Conservation (phyloP, 1,284 basidiomycete species). For the Apiotrichum siamense region DNA sequence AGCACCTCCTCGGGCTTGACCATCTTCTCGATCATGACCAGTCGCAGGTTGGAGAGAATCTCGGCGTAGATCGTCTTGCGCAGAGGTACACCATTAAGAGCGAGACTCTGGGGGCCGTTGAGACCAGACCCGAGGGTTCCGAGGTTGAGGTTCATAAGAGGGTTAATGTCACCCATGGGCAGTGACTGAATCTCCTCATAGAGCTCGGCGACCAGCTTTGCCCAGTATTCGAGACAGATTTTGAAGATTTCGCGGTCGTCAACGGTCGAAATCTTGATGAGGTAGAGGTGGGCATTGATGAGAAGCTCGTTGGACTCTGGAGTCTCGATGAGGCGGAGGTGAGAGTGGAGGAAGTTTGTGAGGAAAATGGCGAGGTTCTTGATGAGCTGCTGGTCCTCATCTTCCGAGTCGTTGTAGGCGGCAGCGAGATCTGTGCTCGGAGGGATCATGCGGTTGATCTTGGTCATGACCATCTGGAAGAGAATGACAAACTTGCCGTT, state of each 20-base stretch:
- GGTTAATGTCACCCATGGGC: constrained; percentile 79
- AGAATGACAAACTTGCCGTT: constrained; percentile 96
- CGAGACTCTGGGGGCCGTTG: constrained; percentile 54
- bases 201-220: constrained; percentile 95
- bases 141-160: constrained; percentile 87
- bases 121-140: constrained; percentile 51
- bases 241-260: constrained; percentile 99
- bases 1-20: constrained; percentile 99
- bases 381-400: constrained; percentile 93
- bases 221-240: constrained; percentile 98
- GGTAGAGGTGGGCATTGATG: constrained; percentile 93
- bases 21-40: constrained; percentile 99
- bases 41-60: constrained; percentile 85
- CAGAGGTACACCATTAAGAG: constrained; percentile 67
- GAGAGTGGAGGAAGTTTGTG: constrained; percentile 88
- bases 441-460: constrained; percentile 94
- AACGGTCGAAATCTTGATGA: constrained; percentile 97
- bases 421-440: constrained; percentile 74
- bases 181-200: constrained; percentile 86
- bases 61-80: constrained; percentile 93
- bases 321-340: constrained; percentile 87
- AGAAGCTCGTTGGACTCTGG: constrained; percentile 88
- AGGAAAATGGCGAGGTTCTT: constrained; percentile 96
- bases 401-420: constrained; percentile 84
- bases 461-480: constrained; percentile 98